phyloP scores from a whole-genome alignment of 116 monocot species.

The Cymodocea nodosa region DNA sequence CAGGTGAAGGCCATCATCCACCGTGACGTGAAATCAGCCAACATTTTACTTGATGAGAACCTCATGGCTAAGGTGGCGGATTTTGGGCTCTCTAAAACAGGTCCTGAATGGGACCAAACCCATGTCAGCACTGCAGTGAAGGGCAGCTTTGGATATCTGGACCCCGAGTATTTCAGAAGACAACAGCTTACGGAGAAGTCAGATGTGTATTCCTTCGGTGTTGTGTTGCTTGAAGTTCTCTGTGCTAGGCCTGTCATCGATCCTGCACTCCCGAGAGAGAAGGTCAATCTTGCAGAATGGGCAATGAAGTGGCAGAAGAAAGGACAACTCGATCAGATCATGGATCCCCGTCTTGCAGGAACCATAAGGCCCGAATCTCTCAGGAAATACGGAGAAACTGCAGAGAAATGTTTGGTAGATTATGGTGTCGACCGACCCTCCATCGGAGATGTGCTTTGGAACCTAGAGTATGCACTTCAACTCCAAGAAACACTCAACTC shows the following conservation, averaged over 20 bases:
- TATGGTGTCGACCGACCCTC: constrained; percentile 47
- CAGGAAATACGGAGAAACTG: constrained; percentile 48
- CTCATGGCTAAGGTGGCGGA: constrained; percentile 66
- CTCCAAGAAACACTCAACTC: constrained; percentile 32
- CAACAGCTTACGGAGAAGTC: constrained; percentile 62
- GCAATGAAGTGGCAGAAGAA: constrained; percentile 47
- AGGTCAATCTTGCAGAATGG: constrained; percentile 68
- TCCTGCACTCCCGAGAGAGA: constrained; percentile 48
- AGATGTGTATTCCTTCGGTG: constrained; percentile 73
- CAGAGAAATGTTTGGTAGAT: constrained; percentile 48
- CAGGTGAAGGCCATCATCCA: constrained; percentile 54
- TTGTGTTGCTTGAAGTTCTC: constrained; percentile 55
- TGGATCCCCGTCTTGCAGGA: constrained; percentile 38
- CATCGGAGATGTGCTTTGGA: constrained; percentile 64
- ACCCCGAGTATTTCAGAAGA: constrained; percentile 58
- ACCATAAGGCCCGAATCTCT: constrained; percentile 40
- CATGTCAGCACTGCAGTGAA: constrained; percentile 70
- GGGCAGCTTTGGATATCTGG: constrained; percentile 69
- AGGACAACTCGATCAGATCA: constrained; percentile 34
- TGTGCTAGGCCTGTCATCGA: constrained; percentile 64
- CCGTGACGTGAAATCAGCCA: constrained; percentile 65
- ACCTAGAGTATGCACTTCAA: constrained; percentile 46
- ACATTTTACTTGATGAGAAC: constrained; percentile 55
- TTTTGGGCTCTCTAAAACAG: constrained; percentile 55
- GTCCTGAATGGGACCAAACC: constrained; percentile 52